Evolutionary conservation across 2,329 filamentous ascomycete species (phyloP), one percentile per base, ranked within the genome.

Genomic region (Xylariaceae sp.): DNA sequence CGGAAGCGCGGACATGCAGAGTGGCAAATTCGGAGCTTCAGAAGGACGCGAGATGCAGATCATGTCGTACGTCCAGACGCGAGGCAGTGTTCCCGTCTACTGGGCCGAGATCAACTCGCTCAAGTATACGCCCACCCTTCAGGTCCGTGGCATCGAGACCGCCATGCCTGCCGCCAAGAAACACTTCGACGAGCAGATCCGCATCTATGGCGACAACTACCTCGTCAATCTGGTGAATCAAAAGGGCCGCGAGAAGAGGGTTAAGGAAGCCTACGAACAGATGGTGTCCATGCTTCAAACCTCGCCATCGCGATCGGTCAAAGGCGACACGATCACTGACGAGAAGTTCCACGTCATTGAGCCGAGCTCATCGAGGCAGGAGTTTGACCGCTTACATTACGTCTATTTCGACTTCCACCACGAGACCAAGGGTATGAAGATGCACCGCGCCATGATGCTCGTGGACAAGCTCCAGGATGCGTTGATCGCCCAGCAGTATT

Each of bases 391-490:
- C 28, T 66, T 98, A 28, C 90, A 98, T 63, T 98, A 98, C 59
- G 65, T 96, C 50, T 98, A 96, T 66, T 98, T 98, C 56, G 92
- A 98, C 64, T 98, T 93, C 59, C 93, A 98, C 65, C 88, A 82
- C 53, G 92, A 98, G 63, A 98, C 93, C 31, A 95, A 95, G 63
- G 90, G 90, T 23, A 71, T 95, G 51, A 80, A 84, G 53, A 94
- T 92, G 84, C 82, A 98, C 58, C 85, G 89, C 31, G 89, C 90
- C 0, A 80, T 90, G 58, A 70, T 93, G 26, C 72, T 98, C 15
- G 70, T 98, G 38, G 84, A 95, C 47, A 80, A 83, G 53, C 69
- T 98, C 33, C 75, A 78, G 32, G 78, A 85, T 28, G 83, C 82
- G 8, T 68, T 98, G 5, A 65, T 80, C 13, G 75, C 78, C 25